Base-by-base conservation (phyloP, 1,139 yeast genomes). In the Pneumocystis oryctolagi region DNA sequence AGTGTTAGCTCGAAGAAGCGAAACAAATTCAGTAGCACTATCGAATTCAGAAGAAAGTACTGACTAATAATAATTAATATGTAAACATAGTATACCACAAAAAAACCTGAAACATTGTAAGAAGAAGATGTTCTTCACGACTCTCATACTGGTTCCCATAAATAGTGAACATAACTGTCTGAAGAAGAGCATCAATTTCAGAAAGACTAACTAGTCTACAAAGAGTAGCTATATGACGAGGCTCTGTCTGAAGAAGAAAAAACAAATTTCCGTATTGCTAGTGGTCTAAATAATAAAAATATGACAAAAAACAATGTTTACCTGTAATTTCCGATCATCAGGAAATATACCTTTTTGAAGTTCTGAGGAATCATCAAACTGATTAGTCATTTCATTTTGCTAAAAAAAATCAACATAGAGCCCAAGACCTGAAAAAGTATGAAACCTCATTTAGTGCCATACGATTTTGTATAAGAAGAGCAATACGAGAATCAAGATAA, bases 91-190 rank as follows among this genome's bases (percentile, higher is more conserved):
- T 9, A 28, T 28, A 25, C 18, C 37, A 9, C 5, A 57, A n/a
- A 30, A 47, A 57, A 35, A 5, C 72, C 64, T 75, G 78, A 64
- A 76, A 75, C 76, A 76, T 74, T 37, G 75, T 69, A 62, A 76
- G 69, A 62, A 75, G 65, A 61, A 76, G 67, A 64, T 75, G 77
- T 67, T 76, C 79, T 67, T 76, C 79, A 58, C 78, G 71, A 63
- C 75, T 76, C 63, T 75, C 78, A 68, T 76, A 75, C 68, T 76
- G 79, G 65, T 76, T 76, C 20, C 79, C 79, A 64, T 73, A 76
- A 62, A 76, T 73, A n/a, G 76, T 75, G 67, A 76, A 76, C 78
- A 76, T 76, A 65, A 76, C 77, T 1, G 77, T 76, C 63, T 75
- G 78, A 12, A 76, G 70, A 62, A 76, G 69, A 14, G 75, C 72